These are phyloP conservation scores for Cytospora mali DNA, from an alignment of 2,329 filamentous ascomycete species.

Conservation along the genomic window DNA sequence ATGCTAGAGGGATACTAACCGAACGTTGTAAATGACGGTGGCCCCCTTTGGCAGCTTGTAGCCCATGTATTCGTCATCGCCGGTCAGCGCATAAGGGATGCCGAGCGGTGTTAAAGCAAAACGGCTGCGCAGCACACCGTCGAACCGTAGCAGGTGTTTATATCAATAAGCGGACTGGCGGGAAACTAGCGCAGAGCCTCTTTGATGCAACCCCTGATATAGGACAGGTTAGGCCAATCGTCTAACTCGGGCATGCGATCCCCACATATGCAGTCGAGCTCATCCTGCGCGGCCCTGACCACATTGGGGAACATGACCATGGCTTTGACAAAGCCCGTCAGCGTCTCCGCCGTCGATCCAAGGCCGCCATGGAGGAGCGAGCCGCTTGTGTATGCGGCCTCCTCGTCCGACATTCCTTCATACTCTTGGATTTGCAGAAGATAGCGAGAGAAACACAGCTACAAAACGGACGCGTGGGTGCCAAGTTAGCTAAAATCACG, in stretches of 20 bases:
- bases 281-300: conserved; percentile 45
- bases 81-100: conserved; percentile 46
- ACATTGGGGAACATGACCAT: conserved; percentile 44
- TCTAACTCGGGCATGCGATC: conserved; percentile 35
- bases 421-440: conserved; percentile 31
- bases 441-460: conserved; percentile 36
- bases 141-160: too few relatives aligned
- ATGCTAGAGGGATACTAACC: too few relatives aligned
- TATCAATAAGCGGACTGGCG: conserved; percentile 31
- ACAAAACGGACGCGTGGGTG: too few relatives aligned
- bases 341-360: conserved; percentile 45
- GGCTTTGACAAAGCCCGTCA: conserved; percentile 48
- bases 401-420: conserved; percentile 34
- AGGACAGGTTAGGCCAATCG: conserved; percentile 33
- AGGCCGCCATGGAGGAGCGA: conserved; percentile 43
- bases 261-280: conserved; percentile 44
- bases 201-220: neutral
- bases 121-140: too few relatives aligned
- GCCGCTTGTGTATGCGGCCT: conserved; percentile 39
- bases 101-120: too few relatives aligned
- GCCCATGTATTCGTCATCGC: conserved; percentile 48
- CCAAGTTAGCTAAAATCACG: too few relatives aligned
- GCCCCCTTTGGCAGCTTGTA: conserved; percentile 50
- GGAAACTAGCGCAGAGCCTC: conserved; percentile 1
- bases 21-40: conserved; percentile 41